Conservation (phyloP, 169 alveolate genomes). For the Cryptosporidium andersoni region DNA sequence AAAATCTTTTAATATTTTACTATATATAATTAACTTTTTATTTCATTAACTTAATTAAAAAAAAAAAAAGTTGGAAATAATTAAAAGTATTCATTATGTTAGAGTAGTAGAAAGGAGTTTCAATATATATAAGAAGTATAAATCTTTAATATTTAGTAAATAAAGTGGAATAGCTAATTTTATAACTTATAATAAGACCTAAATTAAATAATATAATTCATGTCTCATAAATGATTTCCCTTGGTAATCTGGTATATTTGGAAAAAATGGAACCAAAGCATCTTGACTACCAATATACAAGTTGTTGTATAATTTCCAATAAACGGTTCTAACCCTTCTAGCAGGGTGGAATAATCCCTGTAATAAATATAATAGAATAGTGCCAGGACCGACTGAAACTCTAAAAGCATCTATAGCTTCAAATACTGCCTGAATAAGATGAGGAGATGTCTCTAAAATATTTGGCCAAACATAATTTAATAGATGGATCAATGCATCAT, state of each 20-base stretch:
- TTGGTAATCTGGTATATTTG: slow-evolving; percentile 71
- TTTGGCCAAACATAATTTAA: slow-evolving; percentile 99
- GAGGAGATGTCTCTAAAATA: slow-evolving; percentile 99
- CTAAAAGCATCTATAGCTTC: slow-evolving; percentile 99
- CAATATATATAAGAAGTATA: background rate
- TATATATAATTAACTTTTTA: background rate
- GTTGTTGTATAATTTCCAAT: slow-evolving; percentile 99
- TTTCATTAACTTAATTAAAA: background rate
- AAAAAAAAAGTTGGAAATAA: background rate
- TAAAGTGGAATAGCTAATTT: background rate
- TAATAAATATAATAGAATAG: slow-evolving; percentile 91
- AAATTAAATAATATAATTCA: slow-evolving; percentile 20
- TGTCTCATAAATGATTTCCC: background rate
- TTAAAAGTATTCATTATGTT: background rate
- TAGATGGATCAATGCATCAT: slow-evolving; percentile 96
- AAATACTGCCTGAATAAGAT: slow-evolving; percentile 94
- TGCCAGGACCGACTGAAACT: slow-evolving; percentile 98
- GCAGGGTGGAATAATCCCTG: slow-evolving; percentile 99
- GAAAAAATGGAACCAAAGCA: slow-evolving; percentile 94
- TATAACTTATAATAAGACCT: background rate
- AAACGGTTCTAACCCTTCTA: slow-evolving; percentile 90
- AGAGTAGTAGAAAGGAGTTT: background rate
- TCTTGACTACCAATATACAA: slow-evolving; percentile 98
- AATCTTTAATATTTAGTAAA: background rate
- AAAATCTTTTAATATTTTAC: no score